Evolutionary conservation across 805 yeast species (phyloP).

Genomic region (Barnettozyma botsteinii): DNA sequence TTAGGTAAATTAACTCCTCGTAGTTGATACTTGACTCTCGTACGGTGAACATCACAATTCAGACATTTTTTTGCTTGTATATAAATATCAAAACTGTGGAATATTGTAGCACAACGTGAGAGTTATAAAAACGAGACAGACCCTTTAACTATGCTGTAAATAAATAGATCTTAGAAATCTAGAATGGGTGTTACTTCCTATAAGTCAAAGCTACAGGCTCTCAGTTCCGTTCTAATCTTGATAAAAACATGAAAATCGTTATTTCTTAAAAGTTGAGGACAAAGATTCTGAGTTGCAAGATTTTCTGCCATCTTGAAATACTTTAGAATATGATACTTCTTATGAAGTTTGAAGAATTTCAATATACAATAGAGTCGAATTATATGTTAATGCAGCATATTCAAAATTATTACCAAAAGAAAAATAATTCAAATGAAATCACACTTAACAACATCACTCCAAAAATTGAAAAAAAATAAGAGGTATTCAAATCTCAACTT

Average conservation of each 20-base stretch:
- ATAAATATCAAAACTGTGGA: constrained; percentile 1
- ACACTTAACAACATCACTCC: constrained; percentile 41
- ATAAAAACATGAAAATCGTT: background rate
- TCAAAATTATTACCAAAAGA: constrained; percentile 22
- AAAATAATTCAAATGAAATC: constrained; percentile 7
- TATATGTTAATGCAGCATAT: constrained; percentile 20
- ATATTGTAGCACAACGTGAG: constrained; percentile 1
- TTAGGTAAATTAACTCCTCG: too few relatives aligned
- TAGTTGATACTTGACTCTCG: too few relatives aligned
- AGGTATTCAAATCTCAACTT: constrained; percentile 51
- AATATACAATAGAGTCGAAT: constrained; percentile 9
- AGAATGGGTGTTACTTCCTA: constrained; percentile 9
- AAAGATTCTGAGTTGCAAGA: constrained; percentile 21
- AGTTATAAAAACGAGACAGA: background rate
- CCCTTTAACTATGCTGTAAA: too few relatives aligned
- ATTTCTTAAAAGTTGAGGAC: constrained; percentile 8
- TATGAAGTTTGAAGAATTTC: constrained; percentile 8
- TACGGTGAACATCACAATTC: too few relatives aligned
- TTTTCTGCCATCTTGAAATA: constrained; percentile 29
- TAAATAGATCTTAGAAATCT: too few relatives aligned
- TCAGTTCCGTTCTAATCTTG: constrained; percentile 9
- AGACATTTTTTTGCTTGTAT: background rate
- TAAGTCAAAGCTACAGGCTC: constrained; percentile 13
- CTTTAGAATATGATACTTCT: constrained; percentile 19
- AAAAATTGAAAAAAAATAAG: constrained; percentile 55